Evolutionary conservation across 495 filamentous ascomycete genomes (phyloP).

Genomic region (Penicillium cataractarum): DNA sequence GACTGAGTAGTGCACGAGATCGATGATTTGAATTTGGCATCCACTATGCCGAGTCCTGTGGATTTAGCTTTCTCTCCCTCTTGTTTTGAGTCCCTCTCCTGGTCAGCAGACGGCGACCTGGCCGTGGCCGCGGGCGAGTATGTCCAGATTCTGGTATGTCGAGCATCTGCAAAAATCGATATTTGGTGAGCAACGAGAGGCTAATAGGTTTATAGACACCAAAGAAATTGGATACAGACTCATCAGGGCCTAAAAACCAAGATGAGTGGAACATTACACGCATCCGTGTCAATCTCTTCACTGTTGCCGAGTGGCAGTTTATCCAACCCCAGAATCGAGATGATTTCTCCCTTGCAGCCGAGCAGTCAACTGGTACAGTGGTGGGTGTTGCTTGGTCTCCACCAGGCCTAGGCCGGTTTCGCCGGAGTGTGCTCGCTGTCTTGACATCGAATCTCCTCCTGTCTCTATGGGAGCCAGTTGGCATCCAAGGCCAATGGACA

Average conservation of each 20-base stretch:
- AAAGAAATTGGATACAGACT: constrained; percentile 16
- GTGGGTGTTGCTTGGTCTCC: constrained; percentile 62
- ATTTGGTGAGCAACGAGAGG: background rate
- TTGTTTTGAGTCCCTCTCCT: constrained; percentile 57
- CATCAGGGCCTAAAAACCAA: constrained; percentile 14
- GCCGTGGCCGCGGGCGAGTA: constrained; percentile 62
- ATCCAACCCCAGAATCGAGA: constrained; percentile 48
- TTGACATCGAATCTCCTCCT: constrained; percentile 60
- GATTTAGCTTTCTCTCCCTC: constrained; percentile 44
- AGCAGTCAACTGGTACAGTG: constrained; percentile 60
- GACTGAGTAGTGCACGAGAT: background rate
- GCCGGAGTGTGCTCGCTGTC: constrained; percentile 61
- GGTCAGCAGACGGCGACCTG: constrained; percentile 66
- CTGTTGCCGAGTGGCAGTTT: constrained; percentile 54
- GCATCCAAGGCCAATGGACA: constrained; percentile 44
- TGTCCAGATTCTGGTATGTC: constrained; percentile 57
- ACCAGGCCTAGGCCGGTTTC: constrained; percentile 59
- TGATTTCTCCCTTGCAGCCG: constrained; percentile 63
- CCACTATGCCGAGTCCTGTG: constrained; percentile 38
- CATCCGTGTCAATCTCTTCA: constrained; percentile 57
- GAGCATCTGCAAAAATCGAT: background rate
- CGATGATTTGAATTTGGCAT: background rate
- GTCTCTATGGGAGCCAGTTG: constrained; percentile 49
- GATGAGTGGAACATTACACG: constrained; percentile 44
- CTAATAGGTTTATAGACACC: constrained; percentile 27